Conservation (phyloP, 371 early-diverging fungal species). For the Amoeboradix gromovi region DNA sequence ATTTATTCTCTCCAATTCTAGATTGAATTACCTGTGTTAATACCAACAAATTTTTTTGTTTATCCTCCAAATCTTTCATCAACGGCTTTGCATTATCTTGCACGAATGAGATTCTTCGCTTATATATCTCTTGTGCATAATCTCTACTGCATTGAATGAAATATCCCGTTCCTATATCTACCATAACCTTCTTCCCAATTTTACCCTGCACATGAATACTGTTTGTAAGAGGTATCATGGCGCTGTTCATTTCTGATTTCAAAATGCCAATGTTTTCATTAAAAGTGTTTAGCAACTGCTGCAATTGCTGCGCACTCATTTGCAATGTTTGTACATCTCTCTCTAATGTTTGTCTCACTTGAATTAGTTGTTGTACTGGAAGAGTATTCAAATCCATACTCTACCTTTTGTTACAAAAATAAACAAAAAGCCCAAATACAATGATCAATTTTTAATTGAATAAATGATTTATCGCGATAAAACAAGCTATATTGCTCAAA, state of each 20-base stretch:
- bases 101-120: background rate
- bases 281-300: background rate
- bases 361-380: background rate
- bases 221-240: background rate
- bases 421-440: too few relatives aligned
- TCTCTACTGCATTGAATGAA: background rate
- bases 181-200: background rate
- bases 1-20: background rate
- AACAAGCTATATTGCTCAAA: too few relatives aligned
- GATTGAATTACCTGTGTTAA: background rate
- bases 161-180: background rate
- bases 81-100: background rate
- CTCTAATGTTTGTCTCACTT: background rate
- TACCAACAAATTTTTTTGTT: background rate
- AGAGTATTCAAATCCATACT: background rate
- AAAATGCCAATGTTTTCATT: background rate
- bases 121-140: background rate
- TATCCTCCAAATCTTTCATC: background rate
- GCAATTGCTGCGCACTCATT: background rate
- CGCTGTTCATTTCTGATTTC: background rate
- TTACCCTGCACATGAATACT: background rate
- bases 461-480: too few relatives aligned
- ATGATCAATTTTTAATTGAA: too few relatives aligned
- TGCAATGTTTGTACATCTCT: background rate
- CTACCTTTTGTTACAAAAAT: too few relatives aligned